These are phyloP conservation scores for Chaetomidium leptoderma DNA, from an alignment of 495 filamentous ascomycete genomes.

Conservation along the genomic window DNA sequence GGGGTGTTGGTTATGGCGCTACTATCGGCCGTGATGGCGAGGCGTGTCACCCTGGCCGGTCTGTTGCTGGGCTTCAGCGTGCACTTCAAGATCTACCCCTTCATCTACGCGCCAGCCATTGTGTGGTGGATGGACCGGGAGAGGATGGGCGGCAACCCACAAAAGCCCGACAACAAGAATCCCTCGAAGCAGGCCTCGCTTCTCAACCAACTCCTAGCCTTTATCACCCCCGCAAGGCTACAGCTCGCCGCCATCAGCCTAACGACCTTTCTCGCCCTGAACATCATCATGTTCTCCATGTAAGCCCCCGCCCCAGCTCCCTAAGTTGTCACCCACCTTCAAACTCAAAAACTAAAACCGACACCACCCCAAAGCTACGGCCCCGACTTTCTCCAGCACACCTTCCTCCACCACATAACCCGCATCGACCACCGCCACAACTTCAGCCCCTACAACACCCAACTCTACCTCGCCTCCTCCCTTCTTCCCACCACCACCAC, in stretches of 20 bases:
- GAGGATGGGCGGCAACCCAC: conserved; percentile 21
- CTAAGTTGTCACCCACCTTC: not conserved
- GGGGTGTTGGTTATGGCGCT: conserved; percentile 76
- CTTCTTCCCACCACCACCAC: conserved; percentile 33
- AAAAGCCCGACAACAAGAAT: not conserved
- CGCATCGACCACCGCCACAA: conserved; percentile 97
- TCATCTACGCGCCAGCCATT: conserved; percentile 84
- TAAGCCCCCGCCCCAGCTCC: conserved; percentile 40
- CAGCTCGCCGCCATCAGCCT: conserved; percentile 61
- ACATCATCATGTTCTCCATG: conserved; percentile 69
- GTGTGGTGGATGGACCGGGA: conserved; percentile 79
- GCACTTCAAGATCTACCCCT: conserved; percentile 98
- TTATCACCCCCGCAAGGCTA: conserved; percentile 60
- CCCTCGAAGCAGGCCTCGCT: conserved; percentile 4
- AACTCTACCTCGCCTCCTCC: conserved; percentile 79
- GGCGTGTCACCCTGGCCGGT: conserved; percentile 61
- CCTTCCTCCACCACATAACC: conserved; percentile 85
- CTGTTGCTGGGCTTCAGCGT: conserved; percentile 75
- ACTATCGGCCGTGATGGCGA: conserved; percentile 69
- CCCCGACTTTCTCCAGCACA: conserved; percentile 74
- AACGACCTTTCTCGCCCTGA: conserved; percentile 64
- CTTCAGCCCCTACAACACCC: conserved; percentile 91
- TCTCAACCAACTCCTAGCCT: conserved; percentile 36
- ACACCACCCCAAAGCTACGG: conserved; percentile 52
- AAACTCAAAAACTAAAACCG: too few relatives aligned